Percentiles rank a stretch among this genome's conserved stretches.
phyloP scores from a whole-genome alignment of 2,329 filamentous ascomycete species.

The Pseudogymnoascus sp. region DNA sequence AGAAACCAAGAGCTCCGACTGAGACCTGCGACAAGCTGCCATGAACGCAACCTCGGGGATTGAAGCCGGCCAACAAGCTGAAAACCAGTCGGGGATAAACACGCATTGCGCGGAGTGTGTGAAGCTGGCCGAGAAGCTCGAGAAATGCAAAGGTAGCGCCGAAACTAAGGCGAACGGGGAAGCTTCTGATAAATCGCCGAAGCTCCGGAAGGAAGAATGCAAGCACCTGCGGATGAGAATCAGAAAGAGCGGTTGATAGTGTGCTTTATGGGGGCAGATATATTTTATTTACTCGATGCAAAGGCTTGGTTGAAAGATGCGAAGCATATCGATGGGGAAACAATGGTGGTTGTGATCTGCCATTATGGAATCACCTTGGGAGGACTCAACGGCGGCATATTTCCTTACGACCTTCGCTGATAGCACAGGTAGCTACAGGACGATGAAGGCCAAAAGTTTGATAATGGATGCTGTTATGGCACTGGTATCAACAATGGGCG shows the following conservation, averaged over 20 bases:
- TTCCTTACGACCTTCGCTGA: neutral
- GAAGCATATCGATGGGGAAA: neutral
- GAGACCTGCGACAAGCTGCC: neutral
- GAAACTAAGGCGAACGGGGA: neutral
- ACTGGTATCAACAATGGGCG: neutral
- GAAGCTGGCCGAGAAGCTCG: constrained; percentile 11
- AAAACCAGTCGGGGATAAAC: neutral
- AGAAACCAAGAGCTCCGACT: neutral
- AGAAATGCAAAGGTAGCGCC: constrained; percentile 2
- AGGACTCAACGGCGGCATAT: neutral
- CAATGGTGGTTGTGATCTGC: neutral
- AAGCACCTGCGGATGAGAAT: neutral
- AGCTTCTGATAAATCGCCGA: neutral
- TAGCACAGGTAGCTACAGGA: neutral
- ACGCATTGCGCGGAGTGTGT: constrained; percentile 30
- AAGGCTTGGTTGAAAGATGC: neutral
- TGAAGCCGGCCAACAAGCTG: neutral
- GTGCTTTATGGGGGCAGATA: neutral
- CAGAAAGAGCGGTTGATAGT: neutral
- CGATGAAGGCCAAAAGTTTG: neutral
- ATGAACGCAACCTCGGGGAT: neutral
- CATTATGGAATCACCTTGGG: neutral
- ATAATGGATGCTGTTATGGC: neutral
- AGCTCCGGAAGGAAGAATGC: neutral
- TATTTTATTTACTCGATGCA: neutral